phyloP scores from a whole-genome alignment of 352 stramenopile genomes.

The Phytopythium vexans region DNA sequence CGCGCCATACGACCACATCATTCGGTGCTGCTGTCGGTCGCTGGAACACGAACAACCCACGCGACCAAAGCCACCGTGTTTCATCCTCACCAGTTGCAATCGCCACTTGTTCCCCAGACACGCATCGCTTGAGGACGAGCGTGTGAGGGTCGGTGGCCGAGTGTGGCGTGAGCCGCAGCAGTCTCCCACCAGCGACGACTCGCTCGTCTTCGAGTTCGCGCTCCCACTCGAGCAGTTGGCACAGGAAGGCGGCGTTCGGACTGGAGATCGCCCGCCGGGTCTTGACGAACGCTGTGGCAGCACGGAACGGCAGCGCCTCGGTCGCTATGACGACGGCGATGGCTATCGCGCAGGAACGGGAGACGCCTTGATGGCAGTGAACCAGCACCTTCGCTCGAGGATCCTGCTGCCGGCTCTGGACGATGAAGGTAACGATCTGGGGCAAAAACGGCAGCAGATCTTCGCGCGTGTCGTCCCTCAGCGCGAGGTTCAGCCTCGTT shows the following conservation, averaged over 20 bases:
- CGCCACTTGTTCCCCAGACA: conserved; percentile 4
- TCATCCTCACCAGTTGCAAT: conserved; percentile 7
- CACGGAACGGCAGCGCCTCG: conserved; percentile 21
- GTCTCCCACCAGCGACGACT: conserved; percentile 6
- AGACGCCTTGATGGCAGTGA: conserved; percentile 74
- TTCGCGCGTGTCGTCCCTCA: conserved; percentile 61
- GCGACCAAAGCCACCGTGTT: conserved; percentile 25
- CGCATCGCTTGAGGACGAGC: conserved; percentile 50
- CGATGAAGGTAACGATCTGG: conserved; percentile 42
- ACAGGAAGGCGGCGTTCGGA: conserved; percentile 64
- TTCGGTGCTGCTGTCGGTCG: not conserved
- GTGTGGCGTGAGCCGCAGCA: conserved; percentile 49
- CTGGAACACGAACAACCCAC: conserved; percentile 48
- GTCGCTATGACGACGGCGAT: conserved; percentile 64
- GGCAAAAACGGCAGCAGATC: conserved; percentile 61
- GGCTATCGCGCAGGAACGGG: conserved; percentile 59
- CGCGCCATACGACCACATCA: conserved; percentile 41
- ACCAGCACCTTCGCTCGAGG: conserved; percentile 31
- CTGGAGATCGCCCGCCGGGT: conserved; percentile 42
- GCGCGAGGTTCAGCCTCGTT: conserved; percentile 25
- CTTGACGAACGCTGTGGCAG: conserved; percentile 41
- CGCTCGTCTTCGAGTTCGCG: conserved; percentile 20
- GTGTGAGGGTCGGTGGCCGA: conserved; percentile 36
- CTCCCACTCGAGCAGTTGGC: conserved; percentile 66
- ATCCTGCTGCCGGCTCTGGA: conserved; percentile 10